These are phyloP conservation scores for Erythrobasidium hasegawianum DNA, from an alignment of 1,284 basidiomycete genomes.

Conservation along the genomic window DNA sequence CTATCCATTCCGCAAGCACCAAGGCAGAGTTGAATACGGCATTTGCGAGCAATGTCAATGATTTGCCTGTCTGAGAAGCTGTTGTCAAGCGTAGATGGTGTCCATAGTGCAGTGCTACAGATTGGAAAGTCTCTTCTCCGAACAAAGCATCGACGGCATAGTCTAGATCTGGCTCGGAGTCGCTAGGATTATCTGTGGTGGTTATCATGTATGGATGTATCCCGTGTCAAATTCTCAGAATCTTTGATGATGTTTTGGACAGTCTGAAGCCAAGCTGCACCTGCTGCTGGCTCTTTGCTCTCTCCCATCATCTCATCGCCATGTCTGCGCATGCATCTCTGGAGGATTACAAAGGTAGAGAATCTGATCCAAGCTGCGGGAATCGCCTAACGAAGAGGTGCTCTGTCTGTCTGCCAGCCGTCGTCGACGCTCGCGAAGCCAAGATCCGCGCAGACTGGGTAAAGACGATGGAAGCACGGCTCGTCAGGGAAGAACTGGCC, in stretches of 20 bases:
- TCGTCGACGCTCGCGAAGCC: conserved; percentile 62
- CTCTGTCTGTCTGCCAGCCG: conserved; percentile 48
- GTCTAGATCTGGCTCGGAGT: conserved; percentile 4
- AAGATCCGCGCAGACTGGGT: conserved; percentile 90
- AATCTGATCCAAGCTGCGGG: neutral
- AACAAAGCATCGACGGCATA: conserved; percentile 26
- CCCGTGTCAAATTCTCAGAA: too few species aligned
- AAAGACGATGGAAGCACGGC: conserved; percentile 83
- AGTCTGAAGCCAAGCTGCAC: too few species aligned
- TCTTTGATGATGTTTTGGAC: too few species aligned
- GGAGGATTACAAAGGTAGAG: conserved; percentile 31
- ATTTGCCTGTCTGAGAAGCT: conserved; percentile 17
- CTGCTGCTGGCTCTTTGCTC: too few species aligned
- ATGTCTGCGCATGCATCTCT: conserved; percentile 3
- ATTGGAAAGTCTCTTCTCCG: conserved; percentile 13
- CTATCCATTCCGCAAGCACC: conserved; percentile 32
- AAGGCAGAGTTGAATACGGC: conserved; percentile 34
- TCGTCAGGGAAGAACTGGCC: conserved; percentile 83
- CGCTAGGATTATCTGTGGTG: too few species aligned
- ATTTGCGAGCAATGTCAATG: conserved; percentile 29
- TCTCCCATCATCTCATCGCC: too few species aligned
- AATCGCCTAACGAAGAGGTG: neutral
- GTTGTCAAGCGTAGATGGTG: conserved; percentile 3
- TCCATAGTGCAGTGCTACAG: conserved; percentile 14
- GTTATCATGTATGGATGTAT: too few species aligned